A percentile compares a stretch with the other conserved stretches of the same genome.
Conservation (phyloP, 2,329 filamentous ascomycete genomes). For the Fusarium sambucinum region DNA sequence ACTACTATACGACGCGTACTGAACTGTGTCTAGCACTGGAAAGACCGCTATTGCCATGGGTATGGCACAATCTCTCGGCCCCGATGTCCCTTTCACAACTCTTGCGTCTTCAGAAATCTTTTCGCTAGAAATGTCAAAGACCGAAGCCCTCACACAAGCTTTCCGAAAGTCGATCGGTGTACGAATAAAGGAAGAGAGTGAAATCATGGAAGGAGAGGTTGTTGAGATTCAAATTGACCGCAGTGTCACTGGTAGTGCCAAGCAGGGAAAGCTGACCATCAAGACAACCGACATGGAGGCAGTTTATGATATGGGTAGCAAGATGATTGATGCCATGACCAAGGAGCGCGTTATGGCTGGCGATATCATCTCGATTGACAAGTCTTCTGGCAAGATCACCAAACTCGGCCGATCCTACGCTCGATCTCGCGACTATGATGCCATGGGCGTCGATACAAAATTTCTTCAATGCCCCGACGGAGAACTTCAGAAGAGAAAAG, state of each 20-base stretch:
- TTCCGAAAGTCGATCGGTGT: constrained; percentile 99
- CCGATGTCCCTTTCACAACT: constrained; percentile 96
- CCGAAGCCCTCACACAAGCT: constrained; percentile 96
- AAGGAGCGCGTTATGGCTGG: constrained; percentile 99
- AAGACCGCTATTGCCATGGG: constrained; percentile 99
- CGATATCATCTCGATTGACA: constrained; percentile 98
- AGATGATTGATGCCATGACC: constrained; percentile 99
- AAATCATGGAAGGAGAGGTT: constrained; percentile 99
- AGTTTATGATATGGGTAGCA: constrained; percentile 98
- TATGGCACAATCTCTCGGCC: constrained; percentile 94
- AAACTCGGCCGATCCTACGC: constrained; percentile 96
- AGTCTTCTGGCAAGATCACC: constrained; percentile 97
- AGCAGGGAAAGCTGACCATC: constrained; percentile 98
- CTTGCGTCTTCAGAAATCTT: constrained; percentile 97
- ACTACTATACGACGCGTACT: constrained; percentile 23
- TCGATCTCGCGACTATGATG: constrained; percentile 96
- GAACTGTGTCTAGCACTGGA: constrained; percentile 75
- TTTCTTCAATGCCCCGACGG: constrained; percentile 98
- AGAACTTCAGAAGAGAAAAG: constrained; percentile 95
- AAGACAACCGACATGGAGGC: constrained; percentile 99
- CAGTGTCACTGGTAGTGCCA: constrained; percentile 94
- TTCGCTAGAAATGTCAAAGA: constrained; percentile 99
- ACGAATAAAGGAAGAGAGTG: constrained; percentile 97
- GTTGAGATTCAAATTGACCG: constrained; percentile 99
- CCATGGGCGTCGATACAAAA: constrained; percentile 98